phyloP scores from a whole-genome alignment of 768 basidiomycete species.

The Zangia roseola region DNA sequence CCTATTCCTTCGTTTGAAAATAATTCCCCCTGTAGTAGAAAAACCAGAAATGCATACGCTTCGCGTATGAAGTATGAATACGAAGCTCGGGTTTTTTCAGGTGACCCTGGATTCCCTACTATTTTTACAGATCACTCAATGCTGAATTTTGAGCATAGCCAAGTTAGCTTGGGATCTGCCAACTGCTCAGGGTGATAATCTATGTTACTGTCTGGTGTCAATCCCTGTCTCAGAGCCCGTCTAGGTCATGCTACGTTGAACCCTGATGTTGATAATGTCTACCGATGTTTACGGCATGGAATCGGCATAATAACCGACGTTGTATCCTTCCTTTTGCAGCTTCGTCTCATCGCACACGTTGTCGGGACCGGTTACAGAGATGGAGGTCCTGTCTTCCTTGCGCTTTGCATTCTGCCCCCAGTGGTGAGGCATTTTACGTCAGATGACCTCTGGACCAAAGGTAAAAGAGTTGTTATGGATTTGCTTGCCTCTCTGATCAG shows the following conservation, averaged over 20 bases:
- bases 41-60: conserved; percentile 2
- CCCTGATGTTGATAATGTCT: not conserved
- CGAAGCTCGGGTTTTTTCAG: conserved; percentile 19
- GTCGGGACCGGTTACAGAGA: conserved; percentile 12
- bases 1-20: not conserved
- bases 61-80: conserved; percentile 22
- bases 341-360: conserved; percentile 19
- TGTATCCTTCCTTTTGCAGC: conserved; percentile 23
- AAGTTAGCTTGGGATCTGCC: conserved; percentile 19
- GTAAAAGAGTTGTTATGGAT: conserved; percentile 1
- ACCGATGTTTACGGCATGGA: conserved; percentile 9
- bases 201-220: not conserved
- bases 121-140: not conserved
- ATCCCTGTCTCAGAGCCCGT: not conserved
- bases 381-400: conserved; percentile 23
- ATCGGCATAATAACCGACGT: conserved; percentile 6
- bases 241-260: conserved; percentile 6
- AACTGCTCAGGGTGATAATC: conserved; percentile 19
- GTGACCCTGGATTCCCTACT: not conserved
- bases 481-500: not conserved
- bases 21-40: conserved; percentile 2
- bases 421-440: not conserved
- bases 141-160: conserved; percentile 5
- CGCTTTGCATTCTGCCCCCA: conserved; percentile 18
- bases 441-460: conserved; percentile 19